Conservation (phyloP, 1,284 basidiomycete genomes). For the Heterobasidion occidentale region DNA sequence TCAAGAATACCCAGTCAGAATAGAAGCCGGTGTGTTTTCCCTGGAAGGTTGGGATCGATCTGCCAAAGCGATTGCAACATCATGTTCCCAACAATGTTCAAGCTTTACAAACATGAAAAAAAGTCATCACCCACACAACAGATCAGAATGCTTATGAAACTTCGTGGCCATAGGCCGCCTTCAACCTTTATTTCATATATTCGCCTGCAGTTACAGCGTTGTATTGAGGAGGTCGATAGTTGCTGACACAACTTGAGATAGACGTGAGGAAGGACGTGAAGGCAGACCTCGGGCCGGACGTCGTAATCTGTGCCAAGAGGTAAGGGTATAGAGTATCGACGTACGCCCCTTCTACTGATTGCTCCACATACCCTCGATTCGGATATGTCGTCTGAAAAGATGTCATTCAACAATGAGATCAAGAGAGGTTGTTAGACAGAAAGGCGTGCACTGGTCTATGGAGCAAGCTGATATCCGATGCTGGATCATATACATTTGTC, state of each 20-base stretch:
- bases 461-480: conserved; percentile 79
- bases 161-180: conserved; percentile 50
- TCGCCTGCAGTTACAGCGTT: conserved; percentile 66
- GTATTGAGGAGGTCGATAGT: conserved; percentile 58
- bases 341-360: conserved; percentile 61
- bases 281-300: conserved; percentile 58
- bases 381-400: conserved; percentile 68
- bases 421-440: not conserved
- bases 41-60: too few species aligned
- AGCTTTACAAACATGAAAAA: too few species aligned
- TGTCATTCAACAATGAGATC: not conserved
- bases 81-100: too few species aligned
- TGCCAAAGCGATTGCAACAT: too few species aligned
- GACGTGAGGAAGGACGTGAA: conserved; percentile 31
- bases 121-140: not conserved
- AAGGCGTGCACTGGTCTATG: conserved; percentile 72
- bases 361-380: conserved; percentile 82
- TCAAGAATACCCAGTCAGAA: too few species aligned
- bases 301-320: conserved; percentile 80
- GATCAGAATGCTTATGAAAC: not conserved
- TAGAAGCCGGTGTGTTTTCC: too few species aligned
- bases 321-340: conserved; percentile 76
- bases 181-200: conserved; percentile 59
- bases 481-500: conserved; percentile 24
- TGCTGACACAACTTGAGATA: conserved; percentile 64